Evolutionary conservation across 176 grass and related monocot species (phyloP).

Genomic region (Oryza officinalis): DNA sequence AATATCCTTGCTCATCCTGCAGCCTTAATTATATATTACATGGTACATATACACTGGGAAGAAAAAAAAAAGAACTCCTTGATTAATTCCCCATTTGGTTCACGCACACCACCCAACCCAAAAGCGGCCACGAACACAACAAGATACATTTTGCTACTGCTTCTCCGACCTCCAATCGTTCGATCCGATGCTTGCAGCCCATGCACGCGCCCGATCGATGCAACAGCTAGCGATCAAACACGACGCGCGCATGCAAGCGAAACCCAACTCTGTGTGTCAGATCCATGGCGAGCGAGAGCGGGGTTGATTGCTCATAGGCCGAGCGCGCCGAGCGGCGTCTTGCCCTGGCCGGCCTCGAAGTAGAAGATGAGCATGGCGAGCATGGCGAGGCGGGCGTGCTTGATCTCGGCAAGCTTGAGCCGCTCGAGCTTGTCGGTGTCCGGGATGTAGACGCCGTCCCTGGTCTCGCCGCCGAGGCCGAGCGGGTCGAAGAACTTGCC

Average conservation of each 20-base stretch:
- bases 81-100: slow-evolving; percentile 27
- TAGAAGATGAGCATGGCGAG: slow-evolving; percentile 99
- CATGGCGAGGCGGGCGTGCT: slow-evolving; percentile 91
- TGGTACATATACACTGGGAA: slow-evolving; percentile 39
- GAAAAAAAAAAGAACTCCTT: slow-evolving; percentile 14
- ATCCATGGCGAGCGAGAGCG: slow-evolving; percentile 7
- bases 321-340: slow-evolving; percentile 88
- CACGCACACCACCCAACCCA: slow-evolving; percentile 25
- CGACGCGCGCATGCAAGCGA: neutral
- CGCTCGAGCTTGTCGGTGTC: slow-evolving; percentile 84
- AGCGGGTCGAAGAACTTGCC: slow-evolving; percentile 99
- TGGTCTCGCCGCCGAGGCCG: slow-evolving; percentile 54
- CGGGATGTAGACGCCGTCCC: slow-evolving; percentile 72
- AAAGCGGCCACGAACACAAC: slow-evolving; percentile 29
- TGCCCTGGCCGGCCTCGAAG: slow-evolving; percentile 98
- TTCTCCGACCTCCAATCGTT: slow-evolving; percentile 1
- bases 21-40: slow-evolving; percentile 45
- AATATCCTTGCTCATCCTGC: slow-evolving; percentile 37
- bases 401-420: slow-evolving; percentile 97
- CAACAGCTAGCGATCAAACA: neutral
- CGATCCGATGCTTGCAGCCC: slow-evolving; percentile 13
- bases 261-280: neutral
- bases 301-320: slow-evolving; percentile 47
- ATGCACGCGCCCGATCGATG: neutral
- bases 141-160: slow-evolving; percentile 24